Conservation (phyloP, 1,284 basidiomycete genomes). For the Rhodofomes roseus region DNA sequence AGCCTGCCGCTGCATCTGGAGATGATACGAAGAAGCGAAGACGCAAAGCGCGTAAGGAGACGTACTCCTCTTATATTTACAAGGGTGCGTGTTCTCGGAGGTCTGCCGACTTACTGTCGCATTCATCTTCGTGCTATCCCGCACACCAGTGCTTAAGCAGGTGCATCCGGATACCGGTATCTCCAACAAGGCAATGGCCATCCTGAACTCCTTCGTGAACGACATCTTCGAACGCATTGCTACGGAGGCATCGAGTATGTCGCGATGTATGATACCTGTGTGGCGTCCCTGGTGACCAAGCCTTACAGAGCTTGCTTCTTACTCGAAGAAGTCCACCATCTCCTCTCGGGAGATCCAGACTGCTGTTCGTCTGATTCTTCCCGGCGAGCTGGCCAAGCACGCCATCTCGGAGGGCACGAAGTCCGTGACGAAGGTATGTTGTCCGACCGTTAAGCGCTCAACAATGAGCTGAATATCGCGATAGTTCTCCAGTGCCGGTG, state of each 20-base stretch:
- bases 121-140: conserved; percentile 4
- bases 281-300: conserved; percentile 8
- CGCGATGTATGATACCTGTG: not conserved
- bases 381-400: conserved; percentile 82
- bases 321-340: conserved; percentile 94
- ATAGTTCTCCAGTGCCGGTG: conserved; percentile 63
- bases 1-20: conserved; percentile 56
- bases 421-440: conserved; percentile 35
- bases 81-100: conserved; percentile 58
- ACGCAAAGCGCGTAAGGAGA: conserved; percentile 87
- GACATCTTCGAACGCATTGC: conserved; percentile 95
- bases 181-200: conserved; percentile 95
- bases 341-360: conserved; percentile 94
- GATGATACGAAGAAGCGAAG: conserved; percentile 84
- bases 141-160: conserved; percentile 70
- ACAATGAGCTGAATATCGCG: not conserved
- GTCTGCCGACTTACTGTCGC: too few relatives aligned
- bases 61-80: conserved; percentile 94
- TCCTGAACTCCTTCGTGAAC: conserved; percentile 91
- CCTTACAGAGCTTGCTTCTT: conserved; percentile 75
- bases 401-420: conserved; percentile 78
- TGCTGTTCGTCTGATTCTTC: conserved; percentile 86
- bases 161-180: conserved; percentile 98
- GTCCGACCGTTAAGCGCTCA: not conserved
- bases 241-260: conserved; percentile 79